These are phyloP conservation scores for Tothia fuscella DNA, from an alignment of 2,329 filamentous ascomycete genomes.

Conservation along the genomic window DNA sequence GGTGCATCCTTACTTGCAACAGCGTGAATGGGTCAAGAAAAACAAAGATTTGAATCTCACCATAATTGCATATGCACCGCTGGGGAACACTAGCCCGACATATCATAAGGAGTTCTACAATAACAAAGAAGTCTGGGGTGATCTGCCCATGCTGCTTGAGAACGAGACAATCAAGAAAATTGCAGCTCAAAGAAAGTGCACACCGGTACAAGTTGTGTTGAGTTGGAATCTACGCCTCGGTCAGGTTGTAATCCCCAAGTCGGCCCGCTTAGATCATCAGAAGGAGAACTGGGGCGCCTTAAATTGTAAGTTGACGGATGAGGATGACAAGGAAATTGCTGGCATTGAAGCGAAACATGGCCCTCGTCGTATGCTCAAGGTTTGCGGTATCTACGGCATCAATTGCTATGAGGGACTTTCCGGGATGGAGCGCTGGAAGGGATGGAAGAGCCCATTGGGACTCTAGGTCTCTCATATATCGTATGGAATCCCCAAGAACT, in stretches of 20 bases:
- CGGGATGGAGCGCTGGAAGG: too few relatives aligned
- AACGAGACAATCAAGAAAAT: conserved; percentile 37
- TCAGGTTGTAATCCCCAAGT: conserved; percentile 4
- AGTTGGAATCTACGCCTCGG: background rate
- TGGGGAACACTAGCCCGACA: background rate
- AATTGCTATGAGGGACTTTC: too few relatives aligned
- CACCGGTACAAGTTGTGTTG: conserved; percentile 6
- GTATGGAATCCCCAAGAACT: too few relatives aligned
- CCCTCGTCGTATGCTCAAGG: too few relatives aligned
- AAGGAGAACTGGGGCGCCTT: conserved; percentile 18
- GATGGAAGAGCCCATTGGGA: too few relatives aligned
- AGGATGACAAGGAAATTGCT: conserved; percentile 46
- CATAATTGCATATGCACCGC: conserved; percentile 2
- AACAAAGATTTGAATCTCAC: conserved; percentile 18
- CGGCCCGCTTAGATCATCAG: background rate
- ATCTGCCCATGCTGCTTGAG: conserved; percentile 35
- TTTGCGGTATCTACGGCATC: too few relatives aligned
- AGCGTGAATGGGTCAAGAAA: conserved; percentile 33
- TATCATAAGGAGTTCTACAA: conserved; percentile 36
- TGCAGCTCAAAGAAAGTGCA: conserved; percentile 28
- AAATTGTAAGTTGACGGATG: conserved; percentile 41
- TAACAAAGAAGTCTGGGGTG: too few relatives aligned
- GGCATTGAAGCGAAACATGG: background rate
- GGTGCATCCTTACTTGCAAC: conserved; percentile 5
- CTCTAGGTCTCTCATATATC: too few relatives aligned